Evolutionary conservation across 2,329 filamentous ascomycete genomes (phyloP).

Genomic region (Aspergillus neoniger): DNA sequence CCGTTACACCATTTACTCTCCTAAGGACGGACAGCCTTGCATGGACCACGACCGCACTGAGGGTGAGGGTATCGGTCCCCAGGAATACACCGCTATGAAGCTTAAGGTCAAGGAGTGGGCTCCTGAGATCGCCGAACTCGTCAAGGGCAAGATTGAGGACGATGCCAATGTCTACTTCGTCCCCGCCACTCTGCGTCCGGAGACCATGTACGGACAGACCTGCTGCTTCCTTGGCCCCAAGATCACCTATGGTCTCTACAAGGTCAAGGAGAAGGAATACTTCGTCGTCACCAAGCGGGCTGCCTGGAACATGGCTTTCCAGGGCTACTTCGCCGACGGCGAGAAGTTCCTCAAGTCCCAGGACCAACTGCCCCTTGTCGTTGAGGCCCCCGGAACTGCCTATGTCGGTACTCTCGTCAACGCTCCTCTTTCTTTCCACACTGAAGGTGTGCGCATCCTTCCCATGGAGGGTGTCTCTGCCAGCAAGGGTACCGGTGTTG

Average conservation of each 20-base stretch:
- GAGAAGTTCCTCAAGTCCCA: constrained; percentile 58
- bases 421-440: constrained; percentile 85
- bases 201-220: constrained; percentile 98
- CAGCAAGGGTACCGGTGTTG: constrained; percentile 93
- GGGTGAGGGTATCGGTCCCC: constrained; percentile 78
- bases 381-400: constrained; percentile 73
- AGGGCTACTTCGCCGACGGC: constrained; percentile 71
- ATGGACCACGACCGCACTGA: constrained; percentile 83
- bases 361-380: constrained; percentile 72
- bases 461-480: constrained; percentile 94
- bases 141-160: constrained; percentile 77
- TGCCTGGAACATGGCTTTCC: constrained; percentile 95
- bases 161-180: constrained; percentile 83
- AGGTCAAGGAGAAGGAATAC: constrained; percentile 74
- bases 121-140: constrained; percentile 67
- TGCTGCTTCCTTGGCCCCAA: constrained; percentile 93
- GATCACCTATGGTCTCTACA: constrained; percentile 86
- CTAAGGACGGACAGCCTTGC: constrained; percentile 84
- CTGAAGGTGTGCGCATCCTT: constrained; percentile 78
- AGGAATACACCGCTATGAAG: constrained; percentile 93
- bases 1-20: constrained; percentile 89
- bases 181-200: constrained; percentile 86
- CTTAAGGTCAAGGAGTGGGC: constrained; percentile 89
- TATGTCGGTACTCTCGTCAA: constrained; percentile 86
- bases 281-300: constrained; percentile 79